Base-by-base conservation (phyloP, 768 basidiomycete species). In the Boletus rufocinnamomeus region DNA sequence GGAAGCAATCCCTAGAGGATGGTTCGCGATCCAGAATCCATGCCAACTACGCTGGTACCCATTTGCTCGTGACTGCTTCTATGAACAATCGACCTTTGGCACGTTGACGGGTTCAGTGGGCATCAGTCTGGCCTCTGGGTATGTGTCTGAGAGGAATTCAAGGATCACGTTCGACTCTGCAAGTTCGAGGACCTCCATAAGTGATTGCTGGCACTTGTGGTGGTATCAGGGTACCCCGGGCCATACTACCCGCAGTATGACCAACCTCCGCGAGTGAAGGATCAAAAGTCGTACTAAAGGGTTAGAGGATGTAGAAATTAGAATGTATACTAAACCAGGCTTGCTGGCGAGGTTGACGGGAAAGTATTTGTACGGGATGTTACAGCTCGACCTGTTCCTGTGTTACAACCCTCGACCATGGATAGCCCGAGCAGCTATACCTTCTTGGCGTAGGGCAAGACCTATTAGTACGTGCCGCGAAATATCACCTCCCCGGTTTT, bases 361-460 rank as follows among this genome's bases (percentile, higher is more conserved):
- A 56, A 71, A 84, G 17, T 77, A 74, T 17, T 74, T 82, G 67
- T 76, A 81, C 2, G 77, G 60, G 6, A 81, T 74, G 5, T 79
- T 74, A 1, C n/a, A n/a, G n/a, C n/a, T n/a, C n/a, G n/a, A n/a
- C n/a, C n/a, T n/a, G n/a, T n/a, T n/a, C n/a, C n/a, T n/a, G n/a
- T n/a, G n/a, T n/a, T n/a, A n/a, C n/a, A n/a, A n/a, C n/a, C n/a
- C n/a, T 88, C 4, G 2, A 27, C 4, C 23, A 44, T 9, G 2
- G 8, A 25, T 35, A 23, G 16, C 27, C 14, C 16, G 38, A 16
- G 40, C 16, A 53, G 14, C 30, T 19, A 17, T 27, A 46, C 53
- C 53, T 54, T 54, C 11, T 34, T 23, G 9, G 6, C 21, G 43
- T 32, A 27, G 9, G 43, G 43, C 11, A 32, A 53, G n/a, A 19